Conservation (phyloP, 2,329 filamentous ascomycete species). For the Xylaria polymorpha region DNA sequence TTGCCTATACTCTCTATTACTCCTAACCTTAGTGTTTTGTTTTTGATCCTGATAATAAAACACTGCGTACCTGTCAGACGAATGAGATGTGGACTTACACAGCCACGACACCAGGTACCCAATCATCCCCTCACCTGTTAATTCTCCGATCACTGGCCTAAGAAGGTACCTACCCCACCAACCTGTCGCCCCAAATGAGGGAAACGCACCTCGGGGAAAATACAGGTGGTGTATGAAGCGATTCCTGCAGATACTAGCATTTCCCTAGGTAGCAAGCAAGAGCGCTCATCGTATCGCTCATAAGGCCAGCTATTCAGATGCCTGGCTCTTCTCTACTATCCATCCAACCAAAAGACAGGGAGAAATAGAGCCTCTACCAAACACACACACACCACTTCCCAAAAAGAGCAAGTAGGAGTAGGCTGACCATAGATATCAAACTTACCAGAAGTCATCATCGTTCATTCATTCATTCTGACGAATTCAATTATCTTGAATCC, state of each 20-base stretch:
- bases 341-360: not conserved
- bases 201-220: no score
- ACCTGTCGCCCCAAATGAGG: no score
- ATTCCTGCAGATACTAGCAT: no score
- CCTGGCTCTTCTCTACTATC: not conserved
- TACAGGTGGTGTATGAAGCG: no score
- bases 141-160: no score
- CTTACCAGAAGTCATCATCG: not conserved
- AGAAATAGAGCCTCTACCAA: not conserved
- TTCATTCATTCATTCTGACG: not conserved
- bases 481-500: no score
- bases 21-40: no score
- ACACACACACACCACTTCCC: not conserved
- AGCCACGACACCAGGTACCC: not conserved
- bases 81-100: not conserved
- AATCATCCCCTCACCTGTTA: not conserved
- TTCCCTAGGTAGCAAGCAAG: no score
- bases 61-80: no score
- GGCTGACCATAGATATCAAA: not conserved
- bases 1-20: no score
- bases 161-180: no score
- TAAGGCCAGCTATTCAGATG: not conserved
- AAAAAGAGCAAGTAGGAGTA: not conserved
- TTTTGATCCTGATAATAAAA: no score
- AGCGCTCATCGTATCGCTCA: not conserved